These are phyloP conservation scores for Paralagenidium karlingii DNA, from an alignment of 352 stramenopile genomes.

Conservation along the genomic window DNA sequence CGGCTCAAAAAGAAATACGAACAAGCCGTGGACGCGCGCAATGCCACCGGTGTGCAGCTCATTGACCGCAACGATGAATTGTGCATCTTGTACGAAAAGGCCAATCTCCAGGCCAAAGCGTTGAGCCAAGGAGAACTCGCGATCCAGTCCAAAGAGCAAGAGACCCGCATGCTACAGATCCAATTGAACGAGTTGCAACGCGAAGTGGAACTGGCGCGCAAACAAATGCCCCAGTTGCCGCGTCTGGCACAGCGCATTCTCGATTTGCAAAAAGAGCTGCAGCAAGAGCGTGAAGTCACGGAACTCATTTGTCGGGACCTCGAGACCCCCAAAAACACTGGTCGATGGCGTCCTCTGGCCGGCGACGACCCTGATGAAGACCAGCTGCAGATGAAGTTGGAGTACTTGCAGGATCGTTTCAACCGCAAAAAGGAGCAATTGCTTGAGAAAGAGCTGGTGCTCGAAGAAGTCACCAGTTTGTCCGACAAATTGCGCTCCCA, in stretches of 20 bases:
- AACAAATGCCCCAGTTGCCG: conserved; percentile 65
- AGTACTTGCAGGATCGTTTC: conserved; percentile 77
- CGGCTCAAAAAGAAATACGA: conserved; percentile 90
- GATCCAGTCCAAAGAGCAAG: conserved; percentile 71
- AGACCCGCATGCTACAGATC: conserved; percentile 67
- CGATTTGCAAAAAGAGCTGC: conserved; percentile 66
- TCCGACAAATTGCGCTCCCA: conserved; percentile 78
- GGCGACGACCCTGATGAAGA: conserved; percentile 86
- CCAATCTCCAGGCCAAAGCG: conserved; percentile 81
- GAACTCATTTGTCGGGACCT: conserved; percentile 84
- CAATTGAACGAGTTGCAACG: conserved; percentile 54
- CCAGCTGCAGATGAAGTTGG: conserved; percentile 72
- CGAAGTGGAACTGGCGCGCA: conserved; percentile 55
- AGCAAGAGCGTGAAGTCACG: conserved; percentile 76
- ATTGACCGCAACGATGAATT: conserved; percentile 94
- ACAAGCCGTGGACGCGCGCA: conserved; percentile 73
- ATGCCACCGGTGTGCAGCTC: conserved; percentile 84
- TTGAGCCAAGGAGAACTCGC: conserved; percentile 70
- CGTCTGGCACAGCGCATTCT: conserved; percentile 74
- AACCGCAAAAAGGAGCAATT: conserved; percentile 88
- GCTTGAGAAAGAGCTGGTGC: conserved; percentile 89
- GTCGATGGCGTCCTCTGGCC: conserved; percentile 79
- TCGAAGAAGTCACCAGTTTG: conserved; percentile 87
- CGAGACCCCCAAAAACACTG: conserved; percentile 82
- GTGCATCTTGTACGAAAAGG: conserved; percentile 91